A percentile compares a stretch with the other conserved stretches of the same genome.
These are phyloP conservation scores for Lentinula sp. DNA, from an alignment of 768 basidiomycete species.

Conservation along the genomic window DNA sequence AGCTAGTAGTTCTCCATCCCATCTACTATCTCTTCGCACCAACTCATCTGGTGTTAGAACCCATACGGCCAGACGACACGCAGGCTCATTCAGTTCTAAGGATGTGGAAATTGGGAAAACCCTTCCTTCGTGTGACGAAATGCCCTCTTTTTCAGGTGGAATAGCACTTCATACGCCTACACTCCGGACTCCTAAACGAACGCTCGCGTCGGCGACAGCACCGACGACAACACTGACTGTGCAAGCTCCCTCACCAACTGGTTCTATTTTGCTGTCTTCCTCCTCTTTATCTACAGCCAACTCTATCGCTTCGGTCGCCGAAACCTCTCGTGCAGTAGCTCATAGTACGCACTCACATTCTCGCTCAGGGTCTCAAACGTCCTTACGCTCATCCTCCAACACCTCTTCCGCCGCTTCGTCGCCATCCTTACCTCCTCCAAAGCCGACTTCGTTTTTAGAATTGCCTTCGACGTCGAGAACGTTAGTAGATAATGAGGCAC, in stretches of 20 bases:
- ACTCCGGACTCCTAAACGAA: slow-evolving; percentile 47
- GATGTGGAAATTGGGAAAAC: slow-evolving; percentile 87
- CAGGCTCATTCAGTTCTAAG: slow-evolving; percentile 91
- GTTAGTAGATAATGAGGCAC: slow-evolving; percentile 70
- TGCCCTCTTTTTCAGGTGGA: slow-evolving; percentile 30
- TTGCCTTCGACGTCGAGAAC: slow-evolving; percentile 50
- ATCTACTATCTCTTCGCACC: slow-evolving; percentile 16
- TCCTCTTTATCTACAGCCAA: slow-evolving; percentile 17
- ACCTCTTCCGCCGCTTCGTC: slow-evolving; percentile 26
- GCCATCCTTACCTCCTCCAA: slow-evolving; percentile 24
- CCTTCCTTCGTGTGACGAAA: slow-evolving; percentile 58
- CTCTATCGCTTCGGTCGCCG: slow-evolving; percentile 17
- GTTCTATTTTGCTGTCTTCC: slow-evolving; percentile 30
- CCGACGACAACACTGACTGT: slow-evolving; percentile 25
- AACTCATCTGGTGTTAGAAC: slow-evolving; percentile 30
- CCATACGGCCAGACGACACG: slow-evolving; percentile 71
- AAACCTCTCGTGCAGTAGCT: slow-evolving; percentile 15
- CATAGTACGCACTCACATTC: slow-evolving; percentile 20
- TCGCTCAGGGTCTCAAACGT: slow-evolving; percentile 35
- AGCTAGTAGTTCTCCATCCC: slow-evolving; percentile 10
- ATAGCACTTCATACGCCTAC: slow-evolving; percentile 30
- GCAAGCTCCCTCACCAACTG: slow-evolving; percentile 29
- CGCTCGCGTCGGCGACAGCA: slow-evolving; percentile 22
- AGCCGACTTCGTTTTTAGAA: slow-evolving; percentile 35
- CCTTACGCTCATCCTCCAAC: slow-evolving; percentile 16